A percentile compares a stretch with the other conserved stretches of the same genome.
phyloP scores from a whole-genome alignment of 164 flowering plant genomes.

The Cinnamomum micranthum region DNA sequence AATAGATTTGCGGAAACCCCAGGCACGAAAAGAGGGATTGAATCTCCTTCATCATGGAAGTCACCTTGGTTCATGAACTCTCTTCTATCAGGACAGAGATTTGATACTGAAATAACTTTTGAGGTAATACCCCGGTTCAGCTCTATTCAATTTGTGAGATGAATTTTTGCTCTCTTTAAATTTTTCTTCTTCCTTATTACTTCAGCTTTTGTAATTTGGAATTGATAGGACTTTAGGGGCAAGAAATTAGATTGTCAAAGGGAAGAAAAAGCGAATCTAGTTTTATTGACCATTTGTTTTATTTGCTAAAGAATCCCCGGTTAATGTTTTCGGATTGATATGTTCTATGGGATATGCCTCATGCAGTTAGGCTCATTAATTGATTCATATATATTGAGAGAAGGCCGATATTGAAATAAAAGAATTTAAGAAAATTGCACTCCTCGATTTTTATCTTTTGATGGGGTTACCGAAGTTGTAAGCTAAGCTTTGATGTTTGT shows the following conservation, averaged over 20 bases:
- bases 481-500: background rate
- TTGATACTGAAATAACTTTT: conserved; percentile 69
- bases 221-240: background rate
- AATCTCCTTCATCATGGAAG: conserved; percentile 96
- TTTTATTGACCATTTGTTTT: too few relatives aligned
- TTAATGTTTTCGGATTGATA: background rate
- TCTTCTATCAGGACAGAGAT: conserved; percentile 61
- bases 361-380: background rate
- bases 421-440: background rate
- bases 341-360: background rate
- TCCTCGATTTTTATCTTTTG: background rate
- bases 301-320: too few relatives aligned
- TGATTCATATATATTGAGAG: background rate
- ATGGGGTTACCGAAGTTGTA: too few relatives aligned
- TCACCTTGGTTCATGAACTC: conserved; percentile 89
- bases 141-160: too few relatives aligned
- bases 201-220: background rate
- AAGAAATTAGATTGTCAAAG: background rate
- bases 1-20: conserved; percentile 76
- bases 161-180: background rate
- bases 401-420: background rate
- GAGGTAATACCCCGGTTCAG: conserved; percentile 46
- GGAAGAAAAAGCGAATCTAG: too few relatives aligned
- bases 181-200: background rate
- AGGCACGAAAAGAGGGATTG: conserved; percentile 56